These are phyloP conservation scores for Microstegium vimineum DNA, from an alignment of 176 grass and related monocot genomes.

Conservation along the genomic window DNA sequence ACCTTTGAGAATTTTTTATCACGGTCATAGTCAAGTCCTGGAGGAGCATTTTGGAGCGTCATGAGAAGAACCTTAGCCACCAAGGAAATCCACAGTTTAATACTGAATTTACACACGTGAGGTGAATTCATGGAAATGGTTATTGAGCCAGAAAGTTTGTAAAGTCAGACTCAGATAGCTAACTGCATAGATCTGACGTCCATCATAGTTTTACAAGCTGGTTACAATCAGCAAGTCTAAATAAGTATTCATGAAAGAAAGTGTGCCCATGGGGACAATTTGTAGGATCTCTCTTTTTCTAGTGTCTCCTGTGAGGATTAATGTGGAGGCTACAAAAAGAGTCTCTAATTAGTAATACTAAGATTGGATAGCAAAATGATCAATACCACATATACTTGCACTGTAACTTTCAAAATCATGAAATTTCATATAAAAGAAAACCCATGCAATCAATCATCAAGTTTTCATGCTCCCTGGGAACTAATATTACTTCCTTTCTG, in stretches of 20 bases:
- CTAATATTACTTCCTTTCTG: no score
- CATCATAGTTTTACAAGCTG: background rate
- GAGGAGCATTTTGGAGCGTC: conserved; percentile 98
- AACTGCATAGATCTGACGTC: background rate
- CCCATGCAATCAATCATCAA: background rate
- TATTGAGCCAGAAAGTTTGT: conserved; percentile 18
- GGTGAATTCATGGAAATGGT: background rate
- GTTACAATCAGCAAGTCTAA: background rate
- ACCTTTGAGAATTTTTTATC: conserved; percentile 98
- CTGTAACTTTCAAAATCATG: conserved; percentile 3
- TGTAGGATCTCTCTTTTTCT: background rate
- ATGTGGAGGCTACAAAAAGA: background rate
- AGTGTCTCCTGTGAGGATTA: background rate
- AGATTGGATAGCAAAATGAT: background rate
- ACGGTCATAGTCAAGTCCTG: conserved; percentile 97
- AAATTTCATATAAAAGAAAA: background rate
- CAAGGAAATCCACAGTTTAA: conserved; percentile 15
- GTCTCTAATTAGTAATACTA: background rate
- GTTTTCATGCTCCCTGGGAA: background rate
- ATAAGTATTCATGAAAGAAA: conserved; percentile 15
- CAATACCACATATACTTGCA: background rate
- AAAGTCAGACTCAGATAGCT: background rate
- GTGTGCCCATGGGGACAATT: background rate
- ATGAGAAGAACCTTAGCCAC: conserved; percentile 88
- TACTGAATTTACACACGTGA: background rate